Evolutionary conservation across 1,139 yeast genomes (phyloP), one percentile per base, ranked within the genome.

Genomic region (Yamadazyma jaroonii): DNA sequence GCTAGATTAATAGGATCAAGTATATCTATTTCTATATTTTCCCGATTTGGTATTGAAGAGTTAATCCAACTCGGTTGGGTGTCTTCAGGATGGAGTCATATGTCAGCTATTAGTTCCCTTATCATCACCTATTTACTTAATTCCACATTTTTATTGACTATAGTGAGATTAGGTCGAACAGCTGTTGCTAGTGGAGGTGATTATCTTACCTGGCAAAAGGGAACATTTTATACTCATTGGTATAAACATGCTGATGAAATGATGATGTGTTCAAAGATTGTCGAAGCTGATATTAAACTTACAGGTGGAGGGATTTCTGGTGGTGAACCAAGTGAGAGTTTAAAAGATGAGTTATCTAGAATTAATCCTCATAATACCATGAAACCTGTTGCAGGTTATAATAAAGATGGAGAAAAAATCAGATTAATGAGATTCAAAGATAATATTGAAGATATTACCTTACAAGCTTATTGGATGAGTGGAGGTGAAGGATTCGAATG

Each of bases 401-500:
- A 61, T 25, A 50, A 69, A 34, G 65, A 62, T 23, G 76, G 76
- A 1, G 50, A 67, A 25, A 68, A 65, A 43, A 58, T 70, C 33
- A 55, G 76, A 40, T 57, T 69, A 31, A 50, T 71, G 39, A 65
- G 64, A 34, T 57, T 65, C 15, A 69, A 62, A 42, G 76, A 70
- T 44, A 69, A 69, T 44, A 52, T 69, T 41, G 74, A 77, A 39
- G 86, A 81, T 41, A 57, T 79, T 35, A 69, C 74, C 61, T 57
- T 81, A 50, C 80, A 83, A 51, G 89, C 87, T 36, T 84, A 84
- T 57, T 84, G 94, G 92, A 75, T 82, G 54, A 66, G 77, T 39
- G 84, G 83, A 9, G 89, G 89, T 11, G 88, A 81, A 44, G 84
- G 84, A 10, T 84, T 81, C 52, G 83, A 78, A 44, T 85, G 90